A percentile compares a stretch with the other conserved stretches of the same genome.
Evolutionary conservation across 768 basidiomycete genomes (phyloP).

Genomic region (Russula foetens): DNA sequence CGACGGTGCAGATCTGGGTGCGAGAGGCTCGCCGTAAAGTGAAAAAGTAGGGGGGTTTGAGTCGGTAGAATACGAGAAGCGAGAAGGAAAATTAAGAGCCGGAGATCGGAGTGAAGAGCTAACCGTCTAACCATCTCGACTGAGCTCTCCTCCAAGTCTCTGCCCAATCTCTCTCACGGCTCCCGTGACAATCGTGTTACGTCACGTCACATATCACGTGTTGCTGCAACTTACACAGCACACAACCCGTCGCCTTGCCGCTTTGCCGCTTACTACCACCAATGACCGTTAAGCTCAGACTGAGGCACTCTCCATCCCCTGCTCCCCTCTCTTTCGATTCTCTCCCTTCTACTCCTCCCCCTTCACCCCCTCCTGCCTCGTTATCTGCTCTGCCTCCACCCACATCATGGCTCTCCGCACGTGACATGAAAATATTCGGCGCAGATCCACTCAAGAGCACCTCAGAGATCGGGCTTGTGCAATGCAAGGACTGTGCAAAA

Average conservation of each 20-base stretch:
- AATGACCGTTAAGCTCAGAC: conserved; percentile 33
- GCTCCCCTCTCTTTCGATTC: conserved; percentile 58
- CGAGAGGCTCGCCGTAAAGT: too few relatives aligned
- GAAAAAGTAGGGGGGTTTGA: too few relatives aligned
- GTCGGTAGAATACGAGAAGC: too few relatives aligned
- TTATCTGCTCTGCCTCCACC: conserved; percentile 48
- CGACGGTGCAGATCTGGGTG: too few relatives aligned
- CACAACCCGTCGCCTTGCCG: too few relatives aligned
- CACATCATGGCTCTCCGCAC: conserved; percentile 75
- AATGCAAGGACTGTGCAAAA: conserved; percentile 77
- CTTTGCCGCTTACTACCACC: background rate
- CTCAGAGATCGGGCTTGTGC: conserved; percentile 56
- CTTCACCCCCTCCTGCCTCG: conserved; percentile 29
- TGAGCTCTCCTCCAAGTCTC: too few relatives aligned
- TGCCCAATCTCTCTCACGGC: too few relatives aligned
- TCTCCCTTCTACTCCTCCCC: conserved; percentile 26
- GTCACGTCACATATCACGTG: background rate
- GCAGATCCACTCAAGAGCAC: conserved; percentile 51
- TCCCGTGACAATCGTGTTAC: background rate
- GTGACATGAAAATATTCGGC: conserved; percentile 86
- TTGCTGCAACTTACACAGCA: too few relatives aligned
- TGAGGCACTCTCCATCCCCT: conserved; percentile 31
- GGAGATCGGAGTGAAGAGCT: too few relatives aligned
- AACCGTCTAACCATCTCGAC: too few relatives aligned
- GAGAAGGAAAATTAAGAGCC: too few relatives aligned